Evolutionary conservation across 805 yeast genomes (phyloP).

Genomic region (Zygoascus tannicola): DNA sequence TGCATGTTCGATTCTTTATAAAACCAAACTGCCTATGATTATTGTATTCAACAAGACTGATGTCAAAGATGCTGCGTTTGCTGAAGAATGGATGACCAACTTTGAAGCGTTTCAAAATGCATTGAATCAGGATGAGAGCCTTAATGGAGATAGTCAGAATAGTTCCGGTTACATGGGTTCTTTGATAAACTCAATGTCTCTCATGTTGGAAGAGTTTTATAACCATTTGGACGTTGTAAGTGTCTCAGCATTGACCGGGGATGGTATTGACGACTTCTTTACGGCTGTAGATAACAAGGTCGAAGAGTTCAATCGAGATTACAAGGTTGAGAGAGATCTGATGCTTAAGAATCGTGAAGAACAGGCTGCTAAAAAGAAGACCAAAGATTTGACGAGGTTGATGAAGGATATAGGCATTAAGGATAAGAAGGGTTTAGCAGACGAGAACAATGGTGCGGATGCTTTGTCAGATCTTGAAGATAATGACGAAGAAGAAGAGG

Average conservation of each 20-base stretch:
- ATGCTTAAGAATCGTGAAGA: conserved; percentile 67
- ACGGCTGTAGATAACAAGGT: conserved; percentile 78
- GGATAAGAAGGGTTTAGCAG: conserved; percentile 34
- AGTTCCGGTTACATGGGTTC: conserved; percentile 91
- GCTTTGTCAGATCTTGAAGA: conserved; percentile 42
- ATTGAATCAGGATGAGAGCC: conserved; percentile 54
- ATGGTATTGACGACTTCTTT: conserved; percentile 85
- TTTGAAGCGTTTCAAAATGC: conserved; percentile 86
- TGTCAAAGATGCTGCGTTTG: conserved; percentile 74
- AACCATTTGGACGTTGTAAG: conserved; percentile 84
- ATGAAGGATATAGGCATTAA: conserved; percentile 79
- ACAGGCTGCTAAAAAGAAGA: conserved; percentile 62
- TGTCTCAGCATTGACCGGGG: conserved; percentile 90
- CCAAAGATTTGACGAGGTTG: conserved; percentile 56
- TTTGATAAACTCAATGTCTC: conserved; percentile 85
- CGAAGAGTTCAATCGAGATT: conserved; percentile 75
- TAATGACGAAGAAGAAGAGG: conserved; percentile 33
- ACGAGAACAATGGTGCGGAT: conserved; percentile 36
- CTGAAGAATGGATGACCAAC: conserved; percentile 95
- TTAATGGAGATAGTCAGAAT: conserved; percentile 46
- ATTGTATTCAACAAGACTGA: conserved; percentile 94
- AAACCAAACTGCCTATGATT: conserved; percentile 94
- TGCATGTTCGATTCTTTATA: conserved; percentile 93
- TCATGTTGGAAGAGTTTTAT: conserved; percentile 93
- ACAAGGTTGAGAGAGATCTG: conserved; percentile 78